Base-by-base conservation (phyloP, 768 basidiomycete genomes). In the Dentipellis fragilis region DNA sequence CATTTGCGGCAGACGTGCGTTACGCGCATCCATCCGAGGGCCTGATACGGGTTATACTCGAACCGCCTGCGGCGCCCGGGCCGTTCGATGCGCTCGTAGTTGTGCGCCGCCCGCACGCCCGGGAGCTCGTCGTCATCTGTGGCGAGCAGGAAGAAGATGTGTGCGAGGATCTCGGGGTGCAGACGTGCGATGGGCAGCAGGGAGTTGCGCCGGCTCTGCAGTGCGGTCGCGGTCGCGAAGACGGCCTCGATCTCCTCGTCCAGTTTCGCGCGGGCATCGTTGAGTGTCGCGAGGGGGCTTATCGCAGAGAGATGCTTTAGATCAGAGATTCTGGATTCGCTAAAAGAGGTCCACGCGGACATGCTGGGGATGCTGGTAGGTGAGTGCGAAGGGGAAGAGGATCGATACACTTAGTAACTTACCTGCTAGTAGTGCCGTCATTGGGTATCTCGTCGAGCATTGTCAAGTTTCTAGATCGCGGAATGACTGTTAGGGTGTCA, bases 1-100 rank as follows among this genome's bases (percentile, higher is more conserved):
- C n/a, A n/a, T n/a, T n/a, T 17, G 9, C 23, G 52, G 17, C 52
- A 53, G 52, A 53, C 52, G 19, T 53, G 52, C 10, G 39, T 53
- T 4, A 42, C 42, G 12, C 19, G 29, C 12, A 53, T 53, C 52
- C 52, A 53, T 7, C 52, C 52, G 29, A 53, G 21, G 11, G 19
- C 9, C 16, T 10, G 11, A 21, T 21, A 21, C 48, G 22, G 29
- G 21, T 22, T 22, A 21, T 17, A 19, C 17, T 12, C 42, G 4
- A 19, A 22, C 14, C 14, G 10, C 14, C 19, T 19, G 19, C 42
- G 42, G 12, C 8, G 42, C n/a, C 42, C n/a, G 42, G n/a, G 8
- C 14, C 48, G 48, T 3, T 10, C 19, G 10, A 14, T 23, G 2
- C 10, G 9, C 10, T 23, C 16, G 29, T 29, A 29, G n/a, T n/a